phyloP scores from a whole-genome alignment of 2,329 filamentous ascomycete genomes.

The Fusarium camptoceras region DNA sequence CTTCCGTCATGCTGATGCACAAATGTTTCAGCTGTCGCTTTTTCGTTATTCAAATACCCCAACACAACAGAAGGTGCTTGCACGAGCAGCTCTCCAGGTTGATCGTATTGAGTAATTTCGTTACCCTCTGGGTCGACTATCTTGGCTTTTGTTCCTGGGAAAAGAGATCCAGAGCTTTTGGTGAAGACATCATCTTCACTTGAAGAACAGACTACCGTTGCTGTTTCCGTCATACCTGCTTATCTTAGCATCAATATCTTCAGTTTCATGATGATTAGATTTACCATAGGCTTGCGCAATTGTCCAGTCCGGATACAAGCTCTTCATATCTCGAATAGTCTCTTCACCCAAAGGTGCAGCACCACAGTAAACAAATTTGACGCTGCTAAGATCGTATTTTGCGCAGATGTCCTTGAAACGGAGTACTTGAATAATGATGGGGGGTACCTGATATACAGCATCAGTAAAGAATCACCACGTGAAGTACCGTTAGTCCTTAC shows the following conservation, averaged over 20 bases:
- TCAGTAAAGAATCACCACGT: rapidly evolving
- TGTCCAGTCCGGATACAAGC: slow-evolving; percentile 71
- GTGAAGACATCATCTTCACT: slow-evolving; percentile 70
- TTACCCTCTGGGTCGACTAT: slow-evolving; percentile 74
- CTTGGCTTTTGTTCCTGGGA: slow-evolving; percentile 72
- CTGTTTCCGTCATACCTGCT: slow-evolving; percentile 57
- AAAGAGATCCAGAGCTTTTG: slow-evolving; percentile 74
- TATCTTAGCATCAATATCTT: rapidly evolving
- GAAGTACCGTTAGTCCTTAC: background rate
- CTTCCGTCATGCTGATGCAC: slow-evolving; percentile 71
- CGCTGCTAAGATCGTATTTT: slow-evolving; percentile 31
- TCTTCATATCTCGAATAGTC: slow-evolving; percentile 70
- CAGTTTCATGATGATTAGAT: slow-evolving; percentile 57
- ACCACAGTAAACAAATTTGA: slow-evolving; percentile 17
- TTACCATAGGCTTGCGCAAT: slow-evolving; percentile 79
- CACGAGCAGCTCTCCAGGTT: slow-evolving; percentile 84
- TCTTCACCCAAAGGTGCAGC: slow-evolving; percentile 80
- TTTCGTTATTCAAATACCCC: slow-evolving; percentile 88
- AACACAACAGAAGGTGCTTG: slow-evolving; percentile 81
- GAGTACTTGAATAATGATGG: slow-evolving; percentile 26
- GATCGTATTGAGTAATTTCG: slow-evolving; percentile 75
- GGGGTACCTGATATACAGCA: background rate
- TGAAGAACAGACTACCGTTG: slow-evolving; percentile 50
- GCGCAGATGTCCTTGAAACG: slow-evolving; percentile 1
- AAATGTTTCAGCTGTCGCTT: slow-evolving; percentile 85